These are phyloP conservation scores for Acacia melanoxylon DNA, from an alignment of 306 rosid genomes.

Conservation along the genomic window DNA sequence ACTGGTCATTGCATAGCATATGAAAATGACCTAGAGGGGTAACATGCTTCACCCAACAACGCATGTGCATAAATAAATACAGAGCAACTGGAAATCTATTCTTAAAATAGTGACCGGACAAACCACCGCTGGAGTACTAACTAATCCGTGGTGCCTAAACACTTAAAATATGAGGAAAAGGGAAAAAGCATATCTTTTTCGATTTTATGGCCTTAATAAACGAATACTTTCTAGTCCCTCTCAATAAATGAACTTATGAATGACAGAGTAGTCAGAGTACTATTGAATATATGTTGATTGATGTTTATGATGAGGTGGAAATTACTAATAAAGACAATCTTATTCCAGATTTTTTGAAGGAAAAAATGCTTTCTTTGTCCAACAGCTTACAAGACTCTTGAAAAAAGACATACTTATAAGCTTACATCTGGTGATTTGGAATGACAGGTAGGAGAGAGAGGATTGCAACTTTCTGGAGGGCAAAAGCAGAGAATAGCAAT, in stretches of 20 bases:
- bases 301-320: not conserved
- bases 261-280: not conserved
- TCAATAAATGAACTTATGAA: constrained; percentile 2
- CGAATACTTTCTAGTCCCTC: not conserved
- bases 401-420: not conserved
- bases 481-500: constrained; percentile 97
- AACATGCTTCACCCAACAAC: constrained; percentile 76
- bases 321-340: not conserved
- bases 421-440: constrained; percentile 6
- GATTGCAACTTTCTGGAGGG: constrained; percentile 91
- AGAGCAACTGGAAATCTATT: constrained; percentile 21
- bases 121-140: constrained; percentile 12
- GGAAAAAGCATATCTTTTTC: not conserved
- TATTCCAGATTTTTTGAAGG: not conserved
- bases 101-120: constrained; percentile 20
- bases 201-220: not conserved
- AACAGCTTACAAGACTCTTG: not conserved
- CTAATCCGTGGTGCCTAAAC: not conserved
- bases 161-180: not conserved
- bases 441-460: constrained; percentile 93
- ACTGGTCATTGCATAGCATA: constrained; percentile 52
- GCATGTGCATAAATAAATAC: constrained; percentile 64
- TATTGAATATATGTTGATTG: not conserved
- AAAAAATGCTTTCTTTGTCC: not conserved
- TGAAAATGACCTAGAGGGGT: constrained; percentile 41